Conservation (phyloP, 225 moss, liverwort and hornwort species). For the Straminergon stramineum region DNA sequence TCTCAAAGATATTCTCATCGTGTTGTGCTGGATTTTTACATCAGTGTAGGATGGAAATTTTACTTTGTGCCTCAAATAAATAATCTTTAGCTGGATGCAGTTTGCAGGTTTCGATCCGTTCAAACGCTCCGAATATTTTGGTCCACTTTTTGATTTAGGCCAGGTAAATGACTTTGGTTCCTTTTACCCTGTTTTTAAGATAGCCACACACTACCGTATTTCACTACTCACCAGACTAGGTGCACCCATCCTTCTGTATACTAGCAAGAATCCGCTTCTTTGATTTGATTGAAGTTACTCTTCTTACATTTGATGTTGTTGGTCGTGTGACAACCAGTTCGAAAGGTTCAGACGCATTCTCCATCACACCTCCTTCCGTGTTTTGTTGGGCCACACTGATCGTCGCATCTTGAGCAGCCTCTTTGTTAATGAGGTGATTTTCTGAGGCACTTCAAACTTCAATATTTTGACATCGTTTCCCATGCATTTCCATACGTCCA, state of each 20-base stretch:
- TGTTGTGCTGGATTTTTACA: not conserved
- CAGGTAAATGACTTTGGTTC: constrained; percentile 42
- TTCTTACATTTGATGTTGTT: not conserved
- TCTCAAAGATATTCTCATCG: not conserved
- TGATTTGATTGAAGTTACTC: not conserved
- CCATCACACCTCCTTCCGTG: constrained; percentile 91
- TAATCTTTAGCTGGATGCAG: constrained; percentile 34
- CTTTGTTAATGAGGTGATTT: constrained; percentile 70
- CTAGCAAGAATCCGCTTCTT: not conserved
- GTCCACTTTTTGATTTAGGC: constrained; percentile 90
- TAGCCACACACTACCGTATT: not conserved
- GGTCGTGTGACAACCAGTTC: constrained; percentile 36
- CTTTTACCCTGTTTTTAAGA: not conserved
- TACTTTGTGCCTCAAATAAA: not conserved
- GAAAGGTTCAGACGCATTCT: constrained; percentile 97
- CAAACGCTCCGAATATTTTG: constrained; percentile 86
- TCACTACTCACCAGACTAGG: not conserved
- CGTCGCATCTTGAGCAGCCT: constrained; percentile 79
- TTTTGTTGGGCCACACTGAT: constrained; percentile 71
- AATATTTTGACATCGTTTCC: not conserved
- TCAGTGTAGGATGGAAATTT: not conserved
- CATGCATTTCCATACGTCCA: not conserved
- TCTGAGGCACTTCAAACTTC: not conserved
- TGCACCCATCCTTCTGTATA: not conserved
- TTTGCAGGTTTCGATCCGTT: constrained; percentile 99